Evolutionary conservation across 2,329 filamentous ascomycete genomes (phyloP).

Genomic region (Epichloe coenophiala): DNA sequence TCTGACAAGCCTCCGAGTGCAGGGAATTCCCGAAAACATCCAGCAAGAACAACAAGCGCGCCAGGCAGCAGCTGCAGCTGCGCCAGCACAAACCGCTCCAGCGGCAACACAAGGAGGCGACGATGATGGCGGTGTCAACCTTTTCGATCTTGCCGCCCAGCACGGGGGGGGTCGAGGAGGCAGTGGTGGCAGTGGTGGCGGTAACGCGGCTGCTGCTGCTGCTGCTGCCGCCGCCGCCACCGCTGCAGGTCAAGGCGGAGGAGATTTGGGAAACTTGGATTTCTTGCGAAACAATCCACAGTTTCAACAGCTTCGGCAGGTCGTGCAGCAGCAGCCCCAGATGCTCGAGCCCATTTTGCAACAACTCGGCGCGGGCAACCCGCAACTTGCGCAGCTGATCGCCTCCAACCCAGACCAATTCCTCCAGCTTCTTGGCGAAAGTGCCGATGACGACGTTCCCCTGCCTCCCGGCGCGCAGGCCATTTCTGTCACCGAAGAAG

Average conservation of each 20-base stretch:
- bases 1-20: background rate
- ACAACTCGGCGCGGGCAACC: constrained; percentile 89
- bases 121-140: constrained; percentile 61
- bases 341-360: constrained; percentile 98
- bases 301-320: constrained; percentile 93
- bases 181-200: constrained; percentile 19
- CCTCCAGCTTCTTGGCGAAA: constrained; percentile 77
- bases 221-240: constrained; percentile 28
- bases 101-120: constrained; percentile 31
- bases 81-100: constrained; percentile 14
- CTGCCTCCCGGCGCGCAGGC: constrained; percentile 79
- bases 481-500: constrained; percentile 87
- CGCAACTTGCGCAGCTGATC: constrained; percentile 84
- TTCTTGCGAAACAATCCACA: constrained; percentile 92
- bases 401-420: constrained; percentile 88
- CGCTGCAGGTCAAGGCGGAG: constrained; percentile 35
- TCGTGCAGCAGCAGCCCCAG: constrained; percentile 93
- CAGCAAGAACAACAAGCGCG: constrained; percentile 53
- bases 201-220: too few species aligned
- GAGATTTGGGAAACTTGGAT: constrained; percentile 65
- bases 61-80: constrained; percentile 28
- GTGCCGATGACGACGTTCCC: constrained; percentile 68
- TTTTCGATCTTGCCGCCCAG: constrained; percentile 87
- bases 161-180: constrained; percentile 36
- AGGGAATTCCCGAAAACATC: constrained; percentile 85